Conservation (phyloP, 148 eudicot species). For the Nepenthes gracilis region DNA sequence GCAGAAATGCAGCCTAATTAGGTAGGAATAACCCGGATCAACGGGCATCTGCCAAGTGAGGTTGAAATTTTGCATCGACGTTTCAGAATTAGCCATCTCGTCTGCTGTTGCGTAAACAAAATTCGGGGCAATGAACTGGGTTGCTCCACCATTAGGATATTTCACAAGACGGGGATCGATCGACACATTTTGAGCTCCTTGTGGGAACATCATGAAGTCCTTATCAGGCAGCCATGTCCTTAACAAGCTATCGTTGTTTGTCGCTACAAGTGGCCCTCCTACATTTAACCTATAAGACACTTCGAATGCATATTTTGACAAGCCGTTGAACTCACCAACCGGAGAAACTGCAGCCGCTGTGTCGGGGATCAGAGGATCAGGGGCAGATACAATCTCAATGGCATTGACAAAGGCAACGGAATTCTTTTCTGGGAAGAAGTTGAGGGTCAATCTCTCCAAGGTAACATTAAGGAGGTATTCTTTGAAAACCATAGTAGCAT, state of each 20-base stretch:
- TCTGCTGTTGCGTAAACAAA: conserved; percentile 40
- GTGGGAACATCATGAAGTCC: conserved; percentile 24
- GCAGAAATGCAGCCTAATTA: conserved; percentile 53
- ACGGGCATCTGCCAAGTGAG: conserved; percentile 45
- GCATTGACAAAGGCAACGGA: conserved; percentile 52
- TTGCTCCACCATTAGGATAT: conserved; percentile 33
- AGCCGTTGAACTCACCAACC: conserved; percentile 11
- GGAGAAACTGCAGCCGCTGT: conserved; percentile 25
- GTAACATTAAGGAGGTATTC: conserved; percentile 49
- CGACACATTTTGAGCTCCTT: conserved; percentile 22
- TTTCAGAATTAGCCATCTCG: conserved; percentile 31
- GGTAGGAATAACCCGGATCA: conserved; percentile 40
- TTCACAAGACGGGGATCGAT: conserved; percentile 20
- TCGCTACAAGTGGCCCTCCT: conserved; percentile 40
- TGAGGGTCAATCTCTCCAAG: conserved; percentile 23
- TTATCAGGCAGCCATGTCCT: conserved; percentile 42
- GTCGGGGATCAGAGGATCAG: conserved; percentile 24
- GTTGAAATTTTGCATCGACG: conserved; percentile 25
- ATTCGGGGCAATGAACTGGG: conserved; percentile 35
- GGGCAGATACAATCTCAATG: conserved; percentile 51
- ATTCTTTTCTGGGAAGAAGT: conserved; percentile 36
- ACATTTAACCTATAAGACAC: conserved; percentile 35
- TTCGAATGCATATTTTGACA: conserved; percentile 23
- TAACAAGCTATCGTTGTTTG: conserved; percentile 43
- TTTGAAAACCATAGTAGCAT: conserved; percentile 16